Conservation (phyloP, 257 asterid genomes). For the Lycium barbarum region DNA sequence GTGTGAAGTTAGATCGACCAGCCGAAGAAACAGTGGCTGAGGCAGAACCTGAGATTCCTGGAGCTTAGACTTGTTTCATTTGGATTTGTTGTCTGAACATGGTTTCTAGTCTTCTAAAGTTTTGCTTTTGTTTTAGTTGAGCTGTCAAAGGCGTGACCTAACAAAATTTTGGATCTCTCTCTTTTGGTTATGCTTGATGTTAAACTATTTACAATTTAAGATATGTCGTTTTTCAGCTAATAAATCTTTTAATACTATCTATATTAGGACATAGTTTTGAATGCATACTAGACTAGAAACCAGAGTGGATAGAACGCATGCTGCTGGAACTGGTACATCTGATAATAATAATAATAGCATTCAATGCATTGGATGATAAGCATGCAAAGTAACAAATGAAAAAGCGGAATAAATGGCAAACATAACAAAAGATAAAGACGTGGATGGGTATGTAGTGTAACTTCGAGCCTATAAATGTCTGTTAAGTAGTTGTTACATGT, state of each 20-base stretch:
- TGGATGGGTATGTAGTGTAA: too few species aligned
- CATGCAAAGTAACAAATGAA: too few species aligned
- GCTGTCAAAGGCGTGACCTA: conserved; percentile 22
- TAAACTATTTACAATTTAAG: conserved; percentile 16
- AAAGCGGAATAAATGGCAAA: too few species aligned
- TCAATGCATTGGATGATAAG: too few species aligned
- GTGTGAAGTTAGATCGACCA: conserved; percentile 51
- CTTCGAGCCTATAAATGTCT: too few species aligned
- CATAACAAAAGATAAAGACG: too few species aligned
- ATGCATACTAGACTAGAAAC: not conserved
- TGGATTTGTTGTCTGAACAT: conserved; percentile 9
- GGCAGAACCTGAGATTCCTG: conserved; percentile 44
- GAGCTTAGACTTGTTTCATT: conserved; percentile 42
- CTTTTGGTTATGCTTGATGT: conserved; percentile 20
- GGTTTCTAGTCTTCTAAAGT: conserved; percentile 19
- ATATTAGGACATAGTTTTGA: not conserved
- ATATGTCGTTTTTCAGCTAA: not conserved
- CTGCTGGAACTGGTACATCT: not conserved
- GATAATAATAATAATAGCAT: not conserved
- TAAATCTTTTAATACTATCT: not conserved
- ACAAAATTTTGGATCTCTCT: conserved; percentile 20
- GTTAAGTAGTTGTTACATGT: too few species aligned
- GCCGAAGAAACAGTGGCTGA: conserved; percentile 49
- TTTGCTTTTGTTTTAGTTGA: conserved; percentile 24
- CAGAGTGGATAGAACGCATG: not conserved